Evolutionary conservation across 768 basidiomycete species (phyloP).

Genomic region (Suillus decipiens): DNA sequence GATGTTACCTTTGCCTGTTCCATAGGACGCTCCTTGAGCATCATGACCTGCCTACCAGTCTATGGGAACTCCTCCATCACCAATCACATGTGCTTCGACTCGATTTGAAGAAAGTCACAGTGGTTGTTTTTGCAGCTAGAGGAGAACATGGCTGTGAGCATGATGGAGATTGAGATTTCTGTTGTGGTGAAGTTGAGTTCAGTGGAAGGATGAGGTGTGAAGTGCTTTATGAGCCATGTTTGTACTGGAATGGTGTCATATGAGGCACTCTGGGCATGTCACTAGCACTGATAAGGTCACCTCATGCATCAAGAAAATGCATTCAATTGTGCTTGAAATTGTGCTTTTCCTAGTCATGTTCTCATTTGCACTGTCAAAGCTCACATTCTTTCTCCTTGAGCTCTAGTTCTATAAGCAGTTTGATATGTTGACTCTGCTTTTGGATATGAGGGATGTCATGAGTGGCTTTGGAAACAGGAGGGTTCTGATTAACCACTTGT

Average conservation of each 20-base stretch:
- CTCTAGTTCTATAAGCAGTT: slow-evolving; percentile 54
- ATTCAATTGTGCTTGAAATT: slow-evolving; percentile 61
- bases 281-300: slow-evolving; percentile 22
- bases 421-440: slow-evolving; percentile 42
- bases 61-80: too few species aligned
- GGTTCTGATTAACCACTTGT: slow-evolving; percentile 28
- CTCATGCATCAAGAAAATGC: slow-evolving; percentile 38
- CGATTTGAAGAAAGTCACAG: too few species aligned
- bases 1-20: too few species aligned
- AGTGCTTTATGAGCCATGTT: slow-evolving; percentile 31
- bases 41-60: too few species aligned
- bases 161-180: slow-evolving; percentile 31
- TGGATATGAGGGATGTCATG: slow-evolving; percentile 28
- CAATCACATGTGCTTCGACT: too few species aligned
- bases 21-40: too few species aligned
- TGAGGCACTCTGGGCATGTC: slow-evolving; percentile 33
- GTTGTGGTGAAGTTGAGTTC: slow-evolving; percentile 14
- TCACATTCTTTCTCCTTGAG: slow-evolving; percentile 56
- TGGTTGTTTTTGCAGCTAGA: slow-evolving; percentile 27
- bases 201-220: slow-evolving; percentile 27
- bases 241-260: slow-evolving; percentile 26
- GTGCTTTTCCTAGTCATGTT: slow-evolving; percentile 51
- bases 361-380: slow-evolving; percentile 53
- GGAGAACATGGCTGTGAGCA: slow-evolving; percentile 26
- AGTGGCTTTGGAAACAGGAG: slow-evolving; percentile 18